phyloP scores from a whole-genome alignment of 495 filamentous ascomycete species.

The Glarea lozoyensis region DNA sequence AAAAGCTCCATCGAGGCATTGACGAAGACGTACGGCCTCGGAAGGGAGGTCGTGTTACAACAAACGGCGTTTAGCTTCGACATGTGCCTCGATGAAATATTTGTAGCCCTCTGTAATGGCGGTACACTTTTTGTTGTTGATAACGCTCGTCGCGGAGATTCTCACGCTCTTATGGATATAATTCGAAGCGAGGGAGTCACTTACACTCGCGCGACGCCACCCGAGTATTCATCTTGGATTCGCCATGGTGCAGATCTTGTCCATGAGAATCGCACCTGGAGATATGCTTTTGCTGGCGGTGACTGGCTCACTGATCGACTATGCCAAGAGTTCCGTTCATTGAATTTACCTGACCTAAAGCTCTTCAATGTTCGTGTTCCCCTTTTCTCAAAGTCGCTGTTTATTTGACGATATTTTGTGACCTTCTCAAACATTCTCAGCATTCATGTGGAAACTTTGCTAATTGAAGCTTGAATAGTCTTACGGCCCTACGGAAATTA shows the following conservation, averaged over 20 bases:
- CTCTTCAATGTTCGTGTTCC: too few species aligned
- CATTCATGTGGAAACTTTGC: too few species aligned
- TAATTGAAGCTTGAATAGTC: too few species aligned
- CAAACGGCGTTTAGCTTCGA: slow-evolving; percentile 12
- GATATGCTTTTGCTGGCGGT: slow-evolving; percentile 6
- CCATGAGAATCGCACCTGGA: not conserved
- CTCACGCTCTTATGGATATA: slow-evolving; percentile 6
- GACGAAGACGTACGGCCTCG: slow-evolving; percentile 5
- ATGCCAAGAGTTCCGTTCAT: too few species aligned
- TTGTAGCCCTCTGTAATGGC: slow-evolving; percentile 9
- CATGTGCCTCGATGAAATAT: slow-evolving; percentile 2
- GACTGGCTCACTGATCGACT: too few species aligned
- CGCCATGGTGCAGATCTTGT: slow-evolving; percentile 5
- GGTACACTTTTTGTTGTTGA: slow-evolving; percentile 6
- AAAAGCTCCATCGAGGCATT: slow-evolving; percentile 24
- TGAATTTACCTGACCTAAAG: too few species aligned
- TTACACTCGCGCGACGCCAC: slow-evolving; percentile 15
- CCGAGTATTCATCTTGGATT: slow-evolving; percentile 18
- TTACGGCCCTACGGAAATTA: too few species aligned
- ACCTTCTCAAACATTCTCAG: too few species aligned
- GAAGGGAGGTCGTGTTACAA: slow-evolving; percentile 7
- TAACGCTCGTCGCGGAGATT: slow-evolving; percentile 2
- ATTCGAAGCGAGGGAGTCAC: slow-evolving; percentile 15
- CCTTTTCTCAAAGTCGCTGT: too few species aligned
- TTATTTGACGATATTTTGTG: too few species aligned